Evolutionary conservation across 495 filamentous ascomycete species (phyloP), one percentile per base, ranked within the genome.

Genomic region (Tetracladium marchalianum): DNA sequence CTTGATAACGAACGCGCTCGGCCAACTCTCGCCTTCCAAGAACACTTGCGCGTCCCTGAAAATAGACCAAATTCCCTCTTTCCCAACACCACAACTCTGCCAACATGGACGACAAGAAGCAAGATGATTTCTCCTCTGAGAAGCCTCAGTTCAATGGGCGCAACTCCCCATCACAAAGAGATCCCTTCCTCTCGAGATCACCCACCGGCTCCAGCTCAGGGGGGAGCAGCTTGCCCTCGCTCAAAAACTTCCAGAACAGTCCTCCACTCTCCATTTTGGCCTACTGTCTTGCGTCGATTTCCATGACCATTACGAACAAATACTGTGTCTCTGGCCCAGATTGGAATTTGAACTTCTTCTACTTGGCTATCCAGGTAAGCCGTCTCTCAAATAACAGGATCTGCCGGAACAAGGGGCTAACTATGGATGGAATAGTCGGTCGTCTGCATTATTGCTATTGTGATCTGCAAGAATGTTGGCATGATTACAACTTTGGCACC

Each of bases 221-320:
- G 16, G 16, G 12, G 18, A 27, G 22, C 22, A 27, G 3, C 22
- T 3, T 27, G 22, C 46, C 47, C 22, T 27, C 45, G 7, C 16
- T 67, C 31, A 59, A 66, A 31, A 73, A 70, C 62, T 61, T 83
- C 37, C 67, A 78, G 50, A 86, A 84, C 58, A 90, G 77, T 59
- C 85, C 90, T 9, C 65, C 78, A 32, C 61, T 92, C 8, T 85
- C 90, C 9, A 85, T 99, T 52, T 60, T 95, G 41, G 80, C 84
- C 17, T 99, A 99, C 70, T 99, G 92, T 67, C 73, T 80, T 55
- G 84, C 92, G 42, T 96, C 90, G 5, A 99, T 99, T 53, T 71
- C 90, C 64, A 99, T 99, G 92, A 99, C 93, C 34, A 82, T 95
- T 18, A 94, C 92, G 67, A 99, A 99, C 70, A 99, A 99, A 76